Evolutionary conservation across 2,329 filamentous ascomycete species (phyloP).

Genomic region (Harringtonia aguacate): DNA sequence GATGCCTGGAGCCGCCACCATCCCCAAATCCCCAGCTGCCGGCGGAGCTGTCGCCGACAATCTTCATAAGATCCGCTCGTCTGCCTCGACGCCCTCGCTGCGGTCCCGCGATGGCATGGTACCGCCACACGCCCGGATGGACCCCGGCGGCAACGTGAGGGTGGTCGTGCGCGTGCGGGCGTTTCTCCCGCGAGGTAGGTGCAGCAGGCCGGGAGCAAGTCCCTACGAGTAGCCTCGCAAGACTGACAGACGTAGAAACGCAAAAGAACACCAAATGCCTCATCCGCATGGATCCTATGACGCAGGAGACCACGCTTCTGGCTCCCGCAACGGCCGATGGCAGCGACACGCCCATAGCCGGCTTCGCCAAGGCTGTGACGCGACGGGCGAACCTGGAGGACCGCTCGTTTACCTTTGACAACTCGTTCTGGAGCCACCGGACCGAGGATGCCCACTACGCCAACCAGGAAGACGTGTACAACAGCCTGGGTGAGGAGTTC

Average conservation of each 20-base stretch:
- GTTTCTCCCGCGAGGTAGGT: constrained; percentile 73
- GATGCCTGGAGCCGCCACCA: constrained; percentile 25
- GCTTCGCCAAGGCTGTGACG: constrained; percentile 17
- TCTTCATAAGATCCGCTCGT: constrained; percentile 42
- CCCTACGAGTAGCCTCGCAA: too few relatives aligned
- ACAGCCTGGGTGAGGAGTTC: constrained; percentile 78
- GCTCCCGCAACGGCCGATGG: constrained; percentile 44
- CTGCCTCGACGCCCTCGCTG: constrained; percentile 69
- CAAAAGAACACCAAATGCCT: constrained; percentile 74
- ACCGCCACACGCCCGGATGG: constrained; percentile 43
- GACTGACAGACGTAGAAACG: constrained; percentile 50
- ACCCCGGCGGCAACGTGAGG: constrained; percentile 64
- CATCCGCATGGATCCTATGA: constrained; percentile 80
- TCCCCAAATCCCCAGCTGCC: constrained; percentile 21
- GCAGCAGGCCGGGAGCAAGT: too few relatives aligned
- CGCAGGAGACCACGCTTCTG: constrained; percentile 72
- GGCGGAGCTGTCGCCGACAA: neutral
- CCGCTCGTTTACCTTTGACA: constrained; percentile 75
- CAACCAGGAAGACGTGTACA: constrained; percentile 79
- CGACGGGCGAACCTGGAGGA: constrained; percentile 12
- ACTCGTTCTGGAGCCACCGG: constrained; percentile 97
- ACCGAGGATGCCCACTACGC: constrained; percentile 73
- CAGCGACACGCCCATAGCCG: constrained; percentile 3
- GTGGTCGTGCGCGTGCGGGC: constrained; percentile 74
- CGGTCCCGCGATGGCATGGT: constrained; percentile 61